Percentiles rank a stretch among this genome's conserved stretches.
These are phyloP conservation scores for Stromatinia cepivora DNA, from an alignment of 2,329 filamentous ascomycete species.

Conservation along the genomic window DNA sequence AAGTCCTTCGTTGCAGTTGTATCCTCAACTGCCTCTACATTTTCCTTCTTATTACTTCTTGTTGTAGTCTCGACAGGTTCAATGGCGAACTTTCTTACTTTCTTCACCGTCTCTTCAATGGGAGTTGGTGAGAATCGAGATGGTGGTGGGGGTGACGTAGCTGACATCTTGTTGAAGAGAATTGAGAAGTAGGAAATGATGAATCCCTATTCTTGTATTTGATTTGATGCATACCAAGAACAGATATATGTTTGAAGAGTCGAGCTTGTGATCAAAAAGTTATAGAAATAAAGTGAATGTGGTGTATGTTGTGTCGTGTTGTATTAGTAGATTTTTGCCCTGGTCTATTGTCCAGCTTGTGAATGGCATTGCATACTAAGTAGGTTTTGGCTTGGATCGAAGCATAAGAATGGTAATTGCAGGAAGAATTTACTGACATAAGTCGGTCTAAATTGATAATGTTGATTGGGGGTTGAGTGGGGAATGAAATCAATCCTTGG, in stretches of 20 bases:
- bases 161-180: constrained; percentile 32
- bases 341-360: not conserved
- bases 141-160: constrained; percentile 35
- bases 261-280: constrained; percentile 8
- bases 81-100: constrained; percentile 43
- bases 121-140: constrained; percentile 41
- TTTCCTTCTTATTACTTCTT: constrained; percentile 43
- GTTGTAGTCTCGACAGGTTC: constrained; percentile 48
- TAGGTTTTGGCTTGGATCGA: not conserved
- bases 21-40: constrained; percentile 28
- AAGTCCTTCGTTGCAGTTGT: constrained; percentile 36
- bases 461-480: not conserved
- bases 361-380: constrained; percentile 2
- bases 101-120: constrained; percentile 42
- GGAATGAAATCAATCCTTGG: not conserved
- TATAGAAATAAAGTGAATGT: not conserved
- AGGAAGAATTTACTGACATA: constrained; percentile 9
- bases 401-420: not conserved
- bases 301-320: constrained; percentile 2
- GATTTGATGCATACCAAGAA: constrained; percentile 25
- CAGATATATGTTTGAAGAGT: not conserved
- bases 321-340: constrained; percentile 14
- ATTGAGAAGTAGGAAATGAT: constrained; percentile 19
- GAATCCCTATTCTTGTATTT: constrained; percentile 19
- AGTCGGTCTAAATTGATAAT: constrained; percentile 5